Evolutionary conservation across 805 yeast genomes (phyloP).

Genomic region (Yamadazyma phyllophila): DNA sequence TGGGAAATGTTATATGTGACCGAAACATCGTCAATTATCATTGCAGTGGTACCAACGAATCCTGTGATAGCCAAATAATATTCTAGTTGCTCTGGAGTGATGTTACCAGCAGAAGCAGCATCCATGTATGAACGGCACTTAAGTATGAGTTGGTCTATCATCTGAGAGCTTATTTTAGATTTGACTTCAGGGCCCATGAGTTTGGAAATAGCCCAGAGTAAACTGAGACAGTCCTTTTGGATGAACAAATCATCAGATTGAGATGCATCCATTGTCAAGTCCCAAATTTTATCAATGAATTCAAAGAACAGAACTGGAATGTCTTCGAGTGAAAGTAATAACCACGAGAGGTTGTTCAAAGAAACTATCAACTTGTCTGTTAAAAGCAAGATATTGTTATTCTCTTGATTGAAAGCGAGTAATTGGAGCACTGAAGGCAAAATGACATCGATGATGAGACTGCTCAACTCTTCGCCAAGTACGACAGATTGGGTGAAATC

Average conservation of each 20-base stretch:
- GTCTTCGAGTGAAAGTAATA: slow-evolving; percentile 34
- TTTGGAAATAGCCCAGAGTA: slow-evolving; percentile 39
- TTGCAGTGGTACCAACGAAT: slow-evolving; percentile 51
- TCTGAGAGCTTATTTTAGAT: slow-evolving; percentile 22
- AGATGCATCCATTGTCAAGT: slow-evolving; percentile 16
- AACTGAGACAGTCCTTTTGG: slow-evolving; percentile 33
- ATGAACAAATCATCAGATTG: slow-evolving; percentile 18
- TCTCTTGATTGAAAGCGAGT: slow-evolving; percentile 30
- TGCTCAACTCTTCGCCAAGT: slow-evolving; percentile 19
- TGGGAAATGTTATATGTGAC: slow-evolving; percentile 46
- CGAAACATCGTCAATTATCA: slow-evolving; percentile 42
- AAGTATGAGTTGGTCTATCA: slow-evolving; percentile 24
- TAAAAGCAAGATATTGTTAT: slow-evolving; percentile 33
- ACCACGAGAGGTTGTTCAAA: slow-evolving; percentile 72
- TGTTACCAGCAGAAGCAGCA: not conserved
- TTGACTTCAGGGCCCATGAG: slow-evolving; percentile 33
- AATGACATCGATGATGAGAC: slow-evolving; percentile 21
- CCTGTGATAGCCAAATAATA: slow-evolving; percentile 47
- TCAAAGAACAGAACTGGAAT: slow-evolving; percentile 42
- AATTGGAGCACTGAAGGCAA: slow-evolving; percentile 37
- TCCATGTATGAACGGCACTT: slow-evolving; percentile 16
- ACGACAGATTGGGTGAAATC: slow-evolving; percentile 21
- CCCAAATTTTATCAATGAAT: slow-evolving; percentile 29
- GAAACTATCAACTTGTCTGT: slow-evolving; percentile 58
- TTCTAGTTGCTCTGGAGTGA: slow-evolving; percentile 27